phyloP scores from a whole-genome alignment of 805 yeast species.

The Saccharomyces jurei region DNA sequence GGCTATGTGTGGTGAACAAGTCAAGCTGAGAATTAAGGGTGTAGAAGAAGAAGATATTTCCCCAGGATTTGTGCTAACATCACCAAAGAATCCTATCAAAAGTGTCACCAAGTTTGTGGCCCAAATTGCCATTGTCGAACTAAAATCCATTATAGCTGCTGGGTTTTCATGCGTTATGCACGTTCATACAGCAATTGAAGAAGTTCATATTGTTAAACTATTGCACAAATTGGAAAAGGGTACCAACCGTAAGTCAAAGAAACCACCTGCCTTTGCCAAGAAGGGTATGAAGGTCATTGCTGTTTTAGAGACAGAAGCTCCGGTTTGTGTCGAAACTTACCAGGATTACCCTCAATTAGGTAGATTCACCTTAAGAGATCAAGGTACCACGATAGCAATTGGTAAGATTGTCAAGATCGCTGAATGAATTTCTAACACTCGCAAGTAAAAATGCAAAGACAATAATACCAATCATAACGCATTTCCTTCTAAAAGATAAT shows the following conservation, averaged over 20 bases:
- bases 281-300: conserved; percentile 98
- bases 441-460: neutral
- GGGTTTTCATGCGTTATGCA: conserved; percentile 99
- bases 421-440: conserved; percentile 28
- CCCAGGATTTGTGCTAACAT: conserved; percentile 85
- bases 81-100: conserved; percentile 79
- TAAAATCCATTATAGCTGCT: conserved; percentile 85
- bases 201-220: conserved; percentile 71
- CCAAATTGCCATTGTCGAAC: conserved; percentile 92
- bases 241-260: conserved; percentile 91
- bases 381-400: conserved; percentile 95
- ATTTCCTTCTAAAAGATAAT: neutral
- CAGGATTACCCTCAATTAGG: conserved; percentile 93
- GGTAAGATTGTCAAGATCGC: conserved; percentile 92
- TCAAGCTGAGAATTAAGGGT: conserved; percentile 85
- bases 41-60: conserved; percentile 94
- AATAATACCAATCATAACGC: neutral
- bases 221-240: conserved; percentile 94
- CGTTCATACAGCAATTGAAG: conserved; percentile 96
- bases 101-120: conserved; percentile 90
- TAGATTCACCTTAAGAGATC: conserved; percentile 96
- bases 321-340: conserved; percentile 90
- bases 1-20: conserved; percentile 96
- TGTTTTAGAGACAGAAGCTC: conserved; percentile 71
- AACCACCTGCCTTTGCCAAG: conserved; percentile 96